A percentile compares a stretch with the other conserved stretches of the same genome.
These are phyloP conservation scores for Cephaloascus fragrans DNA, from an alignment of 805 yeast genomes.

Conservation along the genomic window DNA sequence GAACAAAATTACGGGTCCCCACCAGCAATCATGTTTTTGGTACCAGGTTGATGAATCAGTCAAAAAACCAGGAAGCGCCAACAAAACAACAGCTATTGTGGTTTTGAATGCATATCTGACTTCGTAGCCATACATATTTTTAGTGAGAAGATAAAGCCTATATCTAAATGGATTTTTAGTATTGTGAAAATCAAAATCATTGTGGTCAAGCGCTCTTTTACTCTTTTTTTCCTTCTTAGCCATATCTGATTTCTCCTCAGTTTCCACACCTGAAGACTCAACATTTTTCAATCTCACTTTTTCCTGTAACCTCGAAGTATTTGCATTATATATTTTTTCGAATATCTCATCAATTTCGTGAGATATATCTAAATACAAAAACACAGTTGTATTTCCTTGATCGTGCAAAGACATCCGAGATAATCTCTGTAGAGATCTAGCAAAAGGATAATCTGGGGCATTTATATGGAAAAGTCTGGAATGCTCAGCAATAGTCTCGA, in stretches of 20 bases:
- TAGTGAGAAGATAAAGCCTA: conserved; percentile 25
- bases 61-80: conserved; percentile 35
- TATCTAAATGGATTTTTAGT: conserved; percentile 22
- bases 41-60: conserved; percentile 30
- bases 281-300: conserved; percentile 1
- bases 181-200: conserved; percentile 29
- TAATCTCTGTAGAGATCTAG: conserved; percentile 28
- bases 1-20: conserved; percentile 28
- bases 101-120: conserved; percentile 34
- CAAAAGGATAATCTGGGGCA: conserved; percentile 26
- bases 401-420: conserved; percentile 32
- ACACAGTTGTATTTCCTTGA: conserved; percentile 35
- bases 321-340: conserved; percentile 29
- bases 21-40: conserved; percentile 28
- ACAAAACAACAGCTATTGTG: conserved; percentile 21
- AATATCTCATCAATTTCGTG: conserved; percentile 36
- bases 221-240: conserved; percentile 3
- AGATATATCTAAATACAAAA: conserved; percentile 30
- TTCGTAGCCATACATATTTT: conserved; percentile 21
- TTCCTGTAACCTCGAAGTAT: conserved; percentile 23
- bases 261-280: no score
- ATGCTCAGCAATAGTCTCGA: conserved; percentile 4
- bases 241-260: conserved; percentile 1
- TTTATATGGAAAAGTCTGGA: conserved; percentile 21
- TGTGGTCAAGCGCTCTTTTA: conserved; percentile 28